phyloP scores from a whole-genome alignment of 352 stramenopile species.

The Elongisporangium anandrum region DNA sequence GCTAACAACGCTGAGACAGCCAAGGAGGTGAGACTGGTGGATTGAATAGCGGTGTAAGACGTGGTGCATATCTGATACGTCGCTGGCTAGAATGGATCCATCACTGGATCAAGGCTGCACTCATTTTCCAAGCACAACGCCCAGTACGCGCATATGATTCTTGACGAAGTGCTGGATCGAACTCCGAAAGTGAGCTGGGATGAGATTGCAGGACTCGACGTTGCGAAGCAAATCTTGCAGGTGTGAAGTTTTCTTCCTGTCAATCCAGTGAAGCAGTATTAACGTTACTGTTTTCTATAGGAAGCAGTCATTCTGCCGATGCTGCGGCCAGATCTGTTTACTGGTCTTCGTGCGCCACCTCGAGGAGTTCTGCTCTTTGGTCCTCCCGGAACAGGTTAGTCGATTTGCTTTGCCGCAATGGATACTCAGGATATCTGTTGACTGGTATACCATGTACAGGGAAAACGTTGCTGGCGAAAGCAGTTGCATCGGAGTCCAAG shows the following conservation, averaged over 20 bases:
- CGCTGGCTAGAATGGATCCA: not conserved
- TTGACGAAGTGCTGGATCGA: slow-evolving; percentile 81
- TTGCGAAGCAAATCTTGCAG: slow-evolving; percentile 88
- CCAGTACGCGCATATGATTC: slow-evolving; percentile 65
- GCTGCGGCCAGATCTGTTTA: slow-evolving; percentile 82
- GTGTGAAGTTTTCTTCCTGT: too few relatives aligned
- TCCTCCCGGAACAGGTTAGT: slow-evolving; percentile 65
- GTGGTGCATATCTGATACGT: not conserved
- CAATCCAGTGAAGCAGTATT: too few relatives aligned
- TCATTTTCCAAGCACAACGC: slow-evolving; percentile 52
- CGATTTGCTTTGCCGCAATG: not conserved
- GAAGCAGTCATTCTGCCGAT: slow-evolving; percentile 86
- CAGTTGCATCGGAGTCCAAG: slow-evolving; percentile 76
- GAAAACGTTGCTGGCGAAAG: slow-evolving; percentile 83
- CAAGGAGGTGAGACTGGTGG: not conserved
- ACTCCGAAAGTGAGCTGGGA: slow-evolving; percentile 76
- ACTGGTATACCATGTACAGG: slow-evolving; percentile 19
- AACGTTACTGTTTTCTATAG: slow-evolving; percentile 17
- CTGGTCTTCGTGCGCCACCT: slow-evolving; percentile 57
- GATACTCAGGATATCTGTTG: not conserved
- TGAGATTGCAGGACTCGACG: slow-evolving; percentile 75
- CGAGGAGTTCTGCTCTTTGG: slow-evolving; percentile 79
- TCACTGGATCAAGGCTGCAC: not conserved
- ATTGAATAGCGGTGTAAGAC: not conserved
- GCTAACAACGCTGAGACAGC: not conserved